These are phyloP conservation scores for Candida endomychidarum DNA, from an alignment of 805 yeast genomes.

Conservation along the genomic window DNA sequence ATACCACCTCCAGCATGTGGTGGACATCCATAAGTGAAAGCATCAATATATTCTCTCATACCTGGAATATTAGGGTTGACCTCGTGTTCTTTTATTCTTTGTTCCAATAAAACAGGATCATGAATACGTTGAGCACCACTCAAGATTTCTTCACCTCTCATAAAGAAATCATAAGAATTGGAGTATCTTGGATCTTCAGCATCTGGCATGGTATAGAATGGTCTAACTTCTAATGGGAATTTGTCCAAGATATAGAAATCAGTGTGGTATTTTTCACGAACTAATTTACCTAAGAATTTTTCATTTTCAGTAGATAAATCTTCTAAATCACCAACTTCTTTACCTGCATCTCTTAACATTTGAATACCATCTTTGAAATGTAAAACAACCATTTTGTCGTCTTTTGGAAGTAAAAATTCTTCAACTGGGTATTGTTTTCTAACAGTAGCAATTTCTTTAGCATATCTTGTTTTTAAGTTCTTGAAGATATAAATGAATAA, in stretches of 20 bases:
- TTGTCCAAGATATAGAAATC: conserved; percentile 98
- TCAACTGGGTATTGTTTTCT: conserved; percentile 97
- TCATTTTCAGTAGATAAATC: conserved; percentile 94
- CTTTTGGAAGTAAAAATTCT: conserved; percentile 91
- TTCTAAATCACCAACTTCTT: conserved; percentile 80
- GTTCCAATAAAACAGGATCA: conserved; percentile 77
- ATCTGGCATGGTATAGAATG: conserved; percentile 99
- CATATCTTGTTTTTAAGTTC: conserved; percentile 76
- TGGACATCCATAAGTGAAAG: conserved; percentile 92
- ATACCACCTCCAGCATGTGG: conserved; percentile 99
- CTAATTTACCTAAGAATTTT: conserved; percentile 85
- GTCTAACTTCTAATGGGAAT: conserved; percentile 95
- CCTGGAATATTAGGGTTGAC: conserved; percentile 82
- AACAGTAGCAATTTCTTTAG: conserved; percentile 81
- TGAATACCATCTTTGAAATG: conserved; percentile 89
- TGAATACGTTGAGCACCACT: conserved; percentile 99
- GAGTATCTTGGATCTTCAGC: conserved; percentile 89
- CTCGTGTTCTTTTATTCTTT: conserved; percentile 81
- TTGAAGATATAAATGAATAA: conserved; percentile 86
- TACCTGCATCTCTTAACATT: conserved; percentile 84
- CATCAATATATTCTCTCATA: conserved; percentile 85
- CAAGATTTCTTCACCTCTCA: conserved; percentile 99
- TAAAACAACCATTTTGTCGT: conserved; percentile 89
- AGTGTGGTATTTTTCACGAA: conserved; percentile 91
- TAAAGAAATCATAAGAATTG: conserved; percentile 98